Evolutionary conservation across 1,284 basidiomycete genomes (phyloP).

Genomic region (Vanrija sp.): DNA sequence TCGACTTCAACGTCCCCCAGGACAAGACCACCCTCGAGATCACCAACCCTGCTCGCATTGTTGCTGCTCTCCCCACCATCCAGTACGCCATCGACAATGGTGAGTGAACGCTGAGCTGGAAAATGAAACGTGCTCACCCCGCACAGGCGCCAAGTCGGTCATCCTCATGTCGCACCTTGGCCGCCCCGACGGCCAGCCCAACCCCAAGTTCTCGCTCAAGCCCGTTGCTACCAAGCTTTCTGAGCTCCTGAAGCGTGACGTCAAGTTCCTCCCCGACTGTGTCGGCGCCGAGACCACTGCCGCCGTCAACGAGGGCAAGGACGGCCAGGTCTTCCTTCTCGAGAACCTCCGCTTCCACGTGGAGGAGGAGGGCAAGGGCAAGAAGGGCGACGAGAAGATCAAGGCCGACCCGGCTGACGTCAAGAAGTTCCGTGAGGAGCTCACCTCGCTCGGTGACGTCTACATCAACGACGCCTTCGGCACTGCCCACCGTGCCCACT

Average conservation of each 20-base stretch:
- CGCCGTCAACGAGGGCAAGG: constrained; percentile 65
- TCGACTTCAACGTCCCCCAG: constrained; percentile 96
- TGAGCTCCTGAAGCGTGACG: constrained; percentile 62
- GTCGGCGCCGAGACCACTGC: constrained; percentile 81
- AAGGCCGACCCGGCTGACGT: constrained; percentile 85
- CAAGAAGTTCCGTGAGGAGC: constrained; percentile 74
- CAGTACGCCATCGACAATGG: constrained; percentile 88
- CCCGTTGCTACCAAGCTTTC: constrained; percentile 72
- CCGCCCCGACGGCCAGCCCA: constrained; percentile 88
- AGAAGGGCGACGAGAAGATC: constrained; percentile 71
- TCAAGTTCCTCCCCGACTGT: constrained; percentile 81
- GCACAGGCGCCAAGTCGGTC: constrained; percentile 72
- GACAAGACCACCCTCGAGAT: constrained; percentile 69
- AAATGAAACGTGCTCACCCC: background rate
- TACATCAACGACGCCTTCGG: constrained; percentile 99
- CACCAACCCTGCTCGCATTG: constrained; percentile 95
- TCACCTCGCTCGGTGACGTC: constrained; percentile 91
- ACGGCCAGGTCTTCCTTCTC: constrained; percentile 83
- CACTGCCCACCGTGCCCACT: constrained; percentile 96
- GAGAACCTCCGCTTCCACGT: constrained; percentile 99
- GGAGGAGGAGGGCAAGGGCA: constrained; percentile 97
- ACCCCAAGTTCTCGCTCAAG: constrained; percentile 85
- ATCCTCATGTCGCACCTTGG: constrained; percentile 98
- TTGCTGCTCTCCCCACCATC: constrained; percentile 93
- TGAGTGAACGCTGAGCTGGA: constrained; percentile 39